These are phyloP conservation scores for Lagenaria siceraria DNA, from an alignment of 306 rosid genomes.

Conservation along the genomic window DNA sequence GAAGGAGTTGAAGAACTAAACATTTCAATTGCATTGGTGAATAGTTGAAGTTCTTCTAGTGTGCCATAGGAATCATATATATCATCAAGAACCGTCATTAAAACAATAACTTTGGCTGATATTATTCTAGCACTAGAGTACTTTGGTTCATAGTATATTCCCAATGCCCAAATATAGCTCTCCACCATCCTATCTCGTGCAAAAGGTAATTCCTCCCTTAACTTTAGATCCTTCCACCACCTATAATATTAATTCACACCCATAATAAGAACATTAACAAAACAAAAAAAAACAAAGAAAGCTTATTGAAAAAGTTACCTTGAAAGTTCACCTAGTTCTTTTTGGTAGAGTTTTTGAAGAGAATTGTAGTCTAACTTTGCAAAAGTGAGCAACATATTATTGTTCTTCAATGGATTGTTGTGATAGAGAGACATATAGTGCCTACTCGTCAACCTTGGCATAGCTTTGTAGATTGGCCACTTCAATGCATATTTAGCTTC, in stretches of 20 bases:
- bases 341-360: conserved; percentile 1
- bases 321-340: background rate
- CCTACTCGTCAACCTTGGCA: background rate
- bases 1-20: too few species aligned
- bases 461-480: background rate
- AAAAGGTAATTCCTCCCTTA: background rate
- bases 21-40: background rate
- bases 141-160: background rate
- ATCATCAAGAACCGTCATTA: background rate
- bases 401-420: background rate
- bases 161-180: background rate
- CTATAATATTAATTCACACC: background rate
- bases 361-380: conserved; percentile 19
- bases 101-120: background rate
- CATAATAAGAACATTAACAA: too few species aligned
- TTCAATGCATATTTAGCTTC: too few species aligned
- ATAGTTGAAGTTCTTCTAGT: background rate
- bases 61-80: background rate
- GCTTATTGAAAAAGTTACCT: too few species aligned
- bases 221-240: background rate
- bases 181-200: background rate
- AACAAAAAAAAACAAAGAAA: too few species aligned
- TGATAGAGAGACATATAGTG: background rate
- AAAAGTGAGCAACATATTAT: background rate
- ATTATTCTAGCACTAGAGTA: background rate